Conservation (phyloP, 2,329 filamentous ascomycete species). For the Beauveria sp. region DNA sequence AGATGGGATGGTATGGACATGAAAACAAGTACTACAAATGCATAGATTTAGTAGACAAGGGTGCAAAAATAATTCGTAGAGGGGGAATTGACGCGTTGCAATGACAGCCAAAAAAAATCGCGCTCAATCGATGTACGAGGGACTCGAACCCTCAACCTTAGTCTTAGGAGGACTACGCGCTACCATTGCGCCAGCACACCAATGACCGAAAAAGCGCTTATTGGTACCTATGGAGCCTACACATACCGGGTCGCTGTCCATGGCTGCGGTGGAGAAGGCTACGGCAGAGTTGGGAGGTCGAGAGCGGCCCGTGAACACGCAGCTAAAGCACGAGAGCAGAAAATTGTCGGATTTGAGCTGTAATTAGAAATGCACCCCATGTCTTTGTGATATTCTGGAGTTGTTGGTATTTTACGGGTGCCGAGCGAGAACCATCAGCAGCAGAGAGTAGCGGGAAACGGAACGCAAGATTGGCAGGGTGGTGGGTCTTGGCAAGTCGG, state of each 20-base stretch:
- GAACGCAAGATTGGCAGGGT: not conserved
- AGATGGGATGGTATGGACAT: not conserved
- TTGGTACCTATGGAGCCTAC: not conserved
- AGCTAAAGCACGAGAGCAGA: not conserved
- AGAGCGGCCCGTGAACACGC: not conserved
- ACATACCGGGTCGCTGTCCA: not conserved
- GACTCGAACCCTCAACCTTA: slow-evolving; percentile 34
- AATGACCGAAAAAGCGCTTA: not conserved
- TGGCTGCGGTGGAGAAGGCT: not conserved
- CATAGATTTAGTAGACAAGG: not conserved
- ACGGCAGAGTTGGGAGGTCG: not conserved
- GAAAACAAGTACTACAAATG: not conserved
- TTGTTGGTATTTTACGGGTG: not conserved
- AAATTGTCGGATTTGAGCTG: not conserved
- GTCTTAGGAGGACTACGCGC: slow-evolving; percentile 23
- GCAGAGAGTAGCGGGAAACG: not conserved
- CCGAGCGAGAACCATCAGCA: not conserved
- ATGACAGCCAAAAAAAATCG: not conserved
- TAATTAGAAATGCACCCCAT: not conserved
- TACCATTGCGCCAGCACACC: slow-evolving; percentile 10
- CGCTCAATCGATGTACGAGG: slow-evolving; percentile 16
- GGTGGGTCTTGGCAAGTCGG: too few relatives aligned
- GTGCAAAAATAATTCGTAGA: not conserved
- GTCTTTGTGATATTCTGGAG: not conserved
- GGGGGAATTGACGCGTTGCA: not conserved